Evolutionary conservation across 768 basidiomycete genomes (phyloP), one percentile per base, ranked within the genome.

Genomic region (Boletus rubroflammeus): DNA sequence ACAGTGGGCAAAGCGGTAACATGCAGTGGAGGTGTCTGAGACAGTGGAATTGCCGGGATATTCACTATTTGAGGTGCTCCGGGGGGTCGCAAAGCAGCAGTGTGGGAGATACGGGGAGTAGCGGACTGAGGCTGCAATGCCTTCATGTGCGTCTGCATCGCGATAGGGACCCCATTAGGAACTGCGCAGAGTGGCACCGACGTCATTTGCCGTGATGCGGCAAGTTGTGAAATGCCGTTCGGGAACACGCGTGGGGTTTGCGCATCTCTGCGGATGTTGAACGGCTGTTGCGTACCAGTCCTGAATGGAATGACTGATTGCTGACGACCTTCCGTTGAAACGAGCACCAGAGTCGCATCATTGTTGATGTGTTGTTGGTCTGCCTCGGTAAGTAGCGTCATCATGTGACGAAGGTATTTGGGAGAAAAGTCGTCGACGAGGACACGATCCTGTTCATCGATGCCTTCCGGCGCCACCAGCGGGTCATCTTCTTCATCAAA

Each of bases 381-480:
- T 8, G 69, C 53, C 26, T 87, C 86, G 1, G 70, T 71, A 40
- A 87, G 73, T 1, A 88, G 72, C 0, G 78, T 75, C 78, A 84
- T 82, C 43, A 76, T 68, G 39, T 81, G 76, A 39, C 76, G 73
- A 54, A 88, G 62, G 62, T 82, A 81, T 82, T 79, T 77, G 6
- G 81, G 67, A 44, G 82, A 78, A 58, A 78, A 88, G 54, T 91
- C 90, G 58, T 92, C 88, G 8, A 90, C 66, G n/a, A 91, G 70
- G 0, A 79, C 67, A 8, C 89, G 77, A 53, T 85, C 81, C 45
- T 84, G 81, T 63, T 90, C 89, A 15, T 90, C 88, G 5, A 78
- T 55, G 11, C 86, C 85, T 44, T 79, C 77, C 3, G 81, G 77
- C 5, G 78, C 83, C 54, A 78, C 70, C 0, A 78, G 67, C 14